phyloP scores from a whole-genome alignment of 805 yeast species.

The Yarrowia sp. region DNA sequence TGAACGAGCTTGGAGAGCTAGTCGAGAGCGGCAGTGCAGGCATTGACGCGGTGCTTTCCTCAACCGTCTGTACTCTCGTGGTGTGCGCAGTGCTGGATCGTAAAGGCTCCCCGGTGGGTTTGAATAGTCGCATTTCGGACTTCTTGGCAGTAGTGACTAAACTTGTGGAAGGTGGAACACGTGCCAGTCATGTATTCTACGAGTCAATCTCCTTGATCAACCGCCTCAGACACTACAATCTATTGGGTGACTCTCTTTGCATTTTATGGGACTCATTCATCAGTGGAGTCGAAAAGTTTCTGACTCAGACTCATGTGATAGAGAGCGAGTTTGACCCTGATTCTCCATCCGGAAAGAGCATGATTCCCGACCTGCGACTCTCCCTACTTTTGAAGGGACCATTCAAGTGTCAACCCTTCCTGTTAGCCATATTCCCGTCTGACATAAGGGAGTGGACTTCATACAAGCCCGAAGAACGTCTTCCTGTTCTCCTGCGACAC shows the following conservation, averaged over 20 bases:
- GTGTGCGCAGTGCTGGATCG: not conserved
- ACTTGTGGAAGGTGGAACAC: not conserved
- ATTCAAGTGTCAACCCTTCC: not conserved
- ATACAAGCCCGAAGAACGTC: not conserved
- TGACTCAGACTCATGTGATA: not conserved
- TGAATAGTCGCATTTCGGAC: slow-evolving; percentile 1
- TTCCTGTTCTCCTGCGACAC: not conserved
- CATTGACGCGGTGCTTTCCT: not conserved
- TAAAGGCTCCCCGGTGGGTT: not conserved
- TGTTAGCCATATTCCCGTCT: not conserved
- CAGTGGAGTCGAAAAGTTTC: not conserved
- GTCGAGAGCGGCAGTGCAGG: not conserved
- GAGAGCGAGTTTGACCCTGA: not conserved
- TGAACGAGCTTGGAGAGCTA: not conserved
- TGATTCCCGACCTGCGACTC: not conserved
- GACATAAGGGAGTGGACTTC: not conserved
- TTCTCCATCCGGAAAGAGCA: not conserved
- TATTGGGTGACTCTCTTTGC: not conserved
- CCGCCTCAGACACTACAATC: not conserved
- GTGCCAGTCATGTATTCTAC: not conserved
- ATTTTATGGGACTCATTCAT: slow-evolving; percentile 10
- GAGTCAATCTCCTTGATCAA: not conserved
- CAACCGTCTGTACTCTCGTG: not conserved
- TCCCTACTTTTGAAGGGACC: not conserved
- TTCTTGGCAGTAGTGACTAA: not conserved